Evolutionary conservation across 306 rosid genomes (phyloP), one percentile per base, ranked within the genome.

Genomic region (Prunus padus): DNA sequence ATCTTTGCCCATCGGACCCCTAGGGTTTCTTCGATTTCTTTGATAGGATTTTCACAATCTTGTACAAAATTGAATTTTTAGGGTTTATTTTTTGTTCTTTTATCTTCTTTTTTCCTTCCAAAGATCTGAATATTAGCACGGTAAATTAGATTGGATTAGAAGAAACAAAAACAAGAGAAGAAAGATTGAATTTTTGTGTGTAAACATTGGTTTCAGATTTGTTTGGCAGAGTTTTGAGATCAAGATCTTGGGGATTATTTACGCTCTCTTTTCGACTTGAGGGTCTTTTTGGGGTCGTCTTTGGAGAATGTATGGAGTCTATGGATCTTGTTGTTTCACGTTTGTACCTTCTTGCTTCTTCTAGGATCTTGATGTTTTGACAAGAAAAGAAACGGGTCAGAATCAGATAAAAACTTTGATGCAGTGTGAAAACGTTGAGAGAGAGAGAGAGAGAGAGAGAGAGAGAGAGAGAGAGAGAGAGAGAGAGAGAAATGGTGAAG

Each of bases 331-430:
- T 20, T 2, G 78, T 23, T 14, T 90, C 92, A 0, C 91, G 84
- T 82, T 81, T 92, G 95, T 92, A 92, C 73, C 81, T 95, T 83
- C 89, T 85, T 1, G 97, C 97, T 72, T 92, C 98, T 63, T 94
- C 96, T 79, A 94, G 78, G 0, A 91, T 96, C 98, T 94, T 23
- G 3, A 60, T 25, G 3, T 40, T 42, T 2, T 2, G 5, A 30
- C 1, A 5, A n/a, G 3, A 12, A 61, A 14, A 33, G 23, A 33
- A 14, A 7, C 1, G 46, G 33, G 5, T 26, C 2, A 50, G 56
- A 63, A 3, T 1, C 0, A 50, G 44, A 59, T 4, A 3, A 6
- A 56, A 40, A 56, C 0, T 26, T 9, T 16, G 16, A 37, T 22
- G 30, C 19, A 67, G 31, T 69, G 28, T 11, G 37, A 49, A 7